Base-by-base conservation (phyloP, 495 filamentous ascomycete genomes). In the Pseudevernia furfuracea region DNA sequence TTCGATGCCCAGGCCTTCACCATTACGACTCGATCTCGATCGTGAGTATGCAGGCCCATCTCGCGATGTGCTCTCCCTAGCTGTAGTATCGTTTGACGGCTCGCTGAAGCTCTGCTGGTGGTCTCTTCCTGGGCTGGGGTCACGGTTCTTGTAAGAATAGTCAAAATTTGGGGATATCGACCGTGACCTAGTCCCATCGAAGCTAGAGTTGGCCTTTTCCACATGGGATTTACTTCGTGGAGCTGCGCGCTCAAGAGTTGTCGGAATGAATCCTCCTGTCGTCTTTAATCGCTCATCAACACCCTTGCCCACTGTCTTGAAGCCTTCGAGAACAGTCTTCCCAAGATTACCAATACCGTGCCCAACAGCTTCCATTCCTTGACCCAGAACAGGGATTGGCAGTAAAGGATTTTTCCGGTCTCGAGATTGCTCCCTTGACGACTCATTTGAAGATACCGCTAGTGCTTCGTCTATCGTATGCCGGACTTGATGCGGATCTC, bases 401-500 rank as follows among this genome's bases (percentile, higher is more conserved):
- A 73, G 58, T 14, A 69, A 59, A 55, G 30, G 66, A n/a, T 73
- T 74, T 44, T 71, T 66, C 14, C 72, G 63, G 49, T 73, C 71
- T 44, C 44, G 69, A 59, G 72, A 72, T 34, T 73, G 61, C 36
- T 71, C 65, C 48, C 71, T 69, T 59, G 73, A 70, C 28, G 73
- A 62, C 1, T 68, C 69, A 39, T 65, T 66, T 28, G 73, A 71
- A 11, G 73, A 71, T n/a, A 85, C 84, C 28, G 80, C 79, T 36
- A 91, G 73, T n/a, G 82, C 80, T 56, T 91, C 87, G 21, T 80
- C 79, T 14, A 94, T 71, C 6, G 85, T 87, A 62, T 92, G 89
- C 4, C 84, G 87, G 19, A 89, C 81, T 67, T 94, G 83, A 65
- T 96, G 88, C 63, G 90, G 89, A 65, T 92, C 82, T 59, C 91